These are phyloP conservation scores for Rubia balearica DNA, from an alignment of 305 asterid species.

Conservation along the genomic window DNA sequence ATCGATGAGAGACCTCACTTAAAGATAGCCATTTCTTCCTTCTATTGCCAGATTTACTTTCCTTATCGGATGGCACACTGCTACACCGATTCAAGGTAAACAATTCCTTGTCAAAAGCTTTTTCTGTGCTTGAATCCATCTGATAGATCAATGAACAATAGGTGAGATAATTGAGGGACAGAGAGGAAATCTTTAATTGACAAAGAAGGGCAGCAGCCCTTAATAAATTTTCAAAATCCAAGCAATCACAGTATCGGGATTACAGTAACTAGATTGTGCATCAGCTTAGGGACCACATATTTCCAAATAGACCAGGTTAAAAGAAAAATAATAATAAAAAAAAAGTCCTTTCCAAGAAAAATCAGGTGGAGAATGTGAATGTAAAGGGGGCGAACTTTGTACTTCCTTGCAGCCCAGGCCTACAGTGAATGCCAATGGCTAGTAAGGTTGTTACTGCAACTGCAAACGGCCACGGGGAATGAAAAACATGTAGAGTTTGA, in stretches of 20 bases:
- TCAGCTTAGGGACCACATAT: background rate
- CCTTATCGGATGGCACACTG: constrained; percentile 22
- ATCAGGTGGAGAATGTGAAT: background rate
- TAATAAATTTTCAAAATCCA: background rate
- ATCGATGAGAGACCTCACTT: constrained; percentile 40
- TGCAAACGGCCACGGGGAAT: background rate
- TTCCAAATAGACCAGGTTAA: background rate
- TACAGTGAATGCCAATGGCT: background rate
- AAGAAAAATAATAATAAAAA: background rate
- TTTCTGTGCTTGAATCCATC: constrained; percentile 26
- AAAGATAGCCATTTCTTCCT: constrained; percentile 33
- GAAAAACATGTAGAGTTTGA: background rate
- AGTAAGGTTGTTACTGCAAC: background rate
- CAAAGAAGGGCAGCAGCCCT: background rate
- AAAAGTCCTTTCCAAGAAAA: background rate
- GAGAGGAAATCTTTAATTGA: background rate
- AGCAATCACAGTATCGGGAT: background rate
- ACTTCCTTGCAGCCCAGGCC: constrained; percentile 1
- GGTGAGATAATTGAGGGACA: background rate
- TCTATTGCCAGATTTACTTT: constrained; percentile 25
- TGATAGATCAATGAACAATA: constrained; percentile 29
- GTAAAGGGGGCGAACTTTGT: background rate
- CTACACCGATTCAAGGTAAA: constrained; percentile 30
- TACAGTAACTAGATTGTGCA: background rate
- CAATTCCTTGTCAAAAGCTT: constrained; percentile 41